Evolutionary conservation across 768 basidiomycete genomes (phyloP), one percentile per base, ranked within the genome.

Genomic region (Tulasnella sp.): DNA sequence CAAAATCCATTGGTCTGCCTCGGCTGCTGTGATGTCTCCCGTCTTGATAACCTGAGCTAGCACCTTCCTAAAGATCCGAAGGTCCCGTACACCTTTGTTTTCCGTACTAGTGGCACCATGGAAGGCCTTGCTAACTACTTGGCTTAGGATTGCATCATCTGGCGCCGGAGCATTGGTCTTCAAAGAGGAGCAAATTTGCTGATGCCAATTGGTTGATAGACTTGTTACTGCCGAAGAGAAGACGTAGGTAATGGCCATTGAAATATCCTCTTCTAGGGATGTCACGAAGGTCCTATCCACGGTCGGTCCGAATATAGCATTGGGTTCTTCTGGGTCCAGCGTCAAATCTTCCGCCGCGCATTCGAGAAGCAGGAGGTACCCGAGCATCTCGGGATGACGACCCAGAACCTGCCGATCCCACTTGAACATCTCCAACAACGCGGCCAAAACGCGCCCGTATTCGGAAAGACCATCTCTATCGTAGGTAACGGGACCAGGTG

Each of bases 1-100:
- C 3, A 85, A 82, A 70, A 98, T 83, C 95, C 97, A 97, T 57
- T 87, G 82, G 79, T 95, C 95, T 0, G 89, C 90, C 80, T 96
- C 94, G 0, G 84, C 85, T 69, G 85, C 87, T 3, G 42, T 73
- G 16, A 69, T 51, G n/a, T 88, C 88, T 0, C 91, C 86, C 57
- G 90, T 90, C 73, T 88, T 86, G 70, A 93, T 83, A 79, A 89
- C 80, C 82, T 90, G 87, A 78, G 88, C 87, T 48, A 98, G 81
- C 6, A 95, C 85, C 29, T 85, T 84, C 70, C 88, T 85, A 37
- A 98, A 83, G 15, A 92, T 85, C 2, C 92, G 86, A 11, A 89
- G 82, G 75, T 92, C 90, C 32, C 89, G 84, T 4, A 88, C 82
- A 44, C 84, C 85, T 81, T 92, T 90, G 15, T 82, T 83, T 61